Conservation (phyloP, 2,329 filamentous ascomycete genomes). For the Fusarium sp. region DNA sequence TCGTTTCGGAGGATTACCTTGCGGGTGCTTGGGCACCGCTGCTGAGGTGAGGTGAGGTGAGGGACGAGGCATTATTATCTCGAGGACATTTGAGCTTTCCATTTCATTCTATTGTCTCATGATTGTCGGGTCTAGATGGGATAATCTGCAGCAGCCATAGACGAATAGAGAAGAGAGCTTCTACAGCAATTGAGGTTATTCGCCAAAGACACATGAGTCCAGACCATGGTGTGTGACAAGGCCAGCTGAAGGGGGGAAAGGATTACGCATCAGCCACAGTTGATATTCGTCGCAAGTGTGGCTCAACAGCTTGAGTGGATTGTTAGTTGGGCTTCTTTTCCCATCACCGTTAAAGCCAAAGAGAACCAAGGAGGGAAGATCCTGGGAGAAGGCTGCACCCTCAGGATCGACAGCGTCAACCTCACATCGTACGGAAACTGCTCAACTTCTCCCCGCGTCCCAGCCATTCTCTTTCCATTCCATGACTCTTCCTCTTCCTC, state of each 20-base stretch:
- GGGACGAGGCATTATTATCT: conserved; percentile 14
- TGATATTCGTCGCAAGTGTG: conserved; percentile 16
- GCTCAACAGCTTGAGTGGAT: conserved; percentile 4
- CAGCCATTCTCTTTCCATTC: conserved; percentile 30
- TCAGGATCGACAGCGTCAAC: conserved; percentile 27
- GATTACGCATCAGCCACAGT: conserved; percentile 12
- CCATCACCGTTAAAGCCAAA: not conserved
- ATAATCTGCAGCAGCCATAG: not conserved
- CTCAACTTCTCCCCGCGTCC: not conserved
- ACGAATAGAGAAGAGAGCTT: conserved; percentile 9
- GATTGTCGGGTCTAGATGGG: conserved; percentile 10
- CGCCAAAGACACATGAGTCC: conserved; percentile 8
- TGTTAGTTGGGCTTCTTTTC: conserved; percentile 8
- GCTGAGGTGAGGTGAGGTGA: conserved; percentile 21
- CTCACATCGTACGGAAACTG: conserved; percentile 16
- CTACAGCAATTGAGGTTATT: conserved; percentile 7
- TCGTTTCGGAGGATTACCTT: conserved; percentile 14
- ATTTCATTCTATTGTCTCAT: not conserved
- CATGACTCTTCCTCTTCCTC: not conserved
- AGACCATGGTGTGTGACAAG: conserved; percentile 25
- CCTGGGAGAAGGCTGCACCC: conserved; percentile 18
- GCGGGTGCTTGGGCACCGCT: not conserved
- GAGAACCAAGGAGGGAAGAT: conserved; percentile 17
- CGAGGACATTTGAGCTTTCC: conserved; percentile 3
- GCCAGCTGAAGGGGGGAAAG: conserved; percentile 33